Conservation (phyloP, 306 rosid genomes). For the Prunus kanzakura region DNA sequence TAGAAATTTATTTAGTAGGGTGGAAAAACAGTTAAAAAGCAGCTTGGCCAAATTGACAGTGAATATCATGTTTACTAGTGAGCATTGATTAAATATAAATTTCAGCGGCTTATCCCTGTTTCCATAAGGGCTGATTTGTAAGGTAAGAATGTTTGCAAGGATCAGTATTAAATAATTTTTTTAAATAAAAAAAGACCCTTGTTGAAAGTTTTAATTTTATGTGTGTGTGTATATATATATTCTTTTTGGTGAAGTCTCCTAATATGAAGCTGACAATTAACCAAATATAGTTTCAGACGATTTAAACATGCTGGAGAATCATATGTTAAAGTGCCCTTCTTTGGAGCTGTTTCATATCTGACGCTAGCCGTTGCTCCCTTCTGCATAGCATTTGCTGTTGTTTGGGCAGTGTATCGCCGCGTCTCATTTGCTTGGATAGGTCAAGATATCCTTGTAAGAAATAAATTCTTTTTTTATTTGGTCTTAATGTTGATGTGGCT, state of each 20-base stretch:
- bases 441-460: conserved; percentile 95
- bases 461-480: conserved; percentile 4
- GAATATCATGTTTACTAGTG: background rate
- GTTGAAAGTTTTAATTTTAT: background rate
- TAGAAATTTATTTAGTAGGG: background rate
- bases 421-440: conserved; percentile 81
- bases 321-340: conserved; percentile 70
- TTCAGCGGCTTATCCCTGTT: background rate
- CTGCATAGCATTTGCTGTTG: conserved; percentile 79
- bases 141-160: background rate
- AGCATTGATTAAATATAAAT: background rate
- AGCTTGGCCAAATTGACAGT: background rate
- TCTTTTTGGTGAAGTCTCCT: conserved; percentile 5
- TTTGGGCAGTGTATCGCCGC: conserved; percentile 78
- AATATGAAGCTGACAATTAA: conserved; percentile 40
- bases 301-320: conserved; percentile 72
- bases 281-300: conserved; percentile 86
- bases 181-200: background rate
- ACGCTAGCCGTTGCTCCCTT: conserved; percentile 87
- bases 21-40: background rate
- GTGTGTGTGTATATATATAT: background rate
- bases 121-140: background rate
- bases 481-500: conserved; percentile 14
- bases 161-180: background rate
- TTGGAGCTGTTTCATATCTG: conserved; percentile 89